Percentiles rank a stretch among this genome's conserved stretches.
These are phyloP conservation scores for Jatropha multifida DNA, from an alignment of 441 rosid genomes.

Conservation along the genomic window DNA sequence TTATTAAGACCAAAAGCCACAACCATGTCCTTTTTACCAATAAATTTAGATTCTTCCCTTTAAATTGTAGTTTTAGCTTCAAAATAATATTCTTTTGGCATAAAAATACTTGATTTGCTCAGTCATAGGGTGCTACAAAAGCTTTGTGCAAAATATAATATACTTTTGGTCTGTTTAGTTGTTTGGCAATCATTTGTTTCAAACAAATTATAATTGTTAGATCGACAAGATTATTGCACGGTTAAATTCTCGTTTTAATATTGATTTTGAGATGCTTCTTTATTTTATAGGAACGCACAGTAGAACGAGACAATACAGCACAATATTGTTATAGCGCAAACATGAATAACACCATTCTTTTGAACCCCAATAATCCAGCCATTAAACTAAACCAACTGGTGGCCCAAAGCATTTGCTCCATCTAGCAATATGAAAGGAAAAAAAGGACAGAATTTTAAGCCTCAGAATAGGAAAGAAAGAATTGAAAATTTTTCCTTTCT, in stretches of 20 bases:
- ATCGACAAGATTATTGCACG: background rate
- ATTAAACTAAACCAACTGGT: background rate
- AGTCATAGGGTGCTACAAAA: background rate
- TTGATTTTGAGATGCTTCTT: background rate
- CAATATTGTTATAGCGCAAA: too few species aligned
- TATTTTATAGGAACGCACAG: background rate
- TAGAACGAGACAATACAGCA: background rate
- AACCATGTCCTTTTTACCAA: background rate
- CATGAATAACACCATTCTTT: too few species aligned
- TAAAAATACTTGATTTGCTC: background rate
- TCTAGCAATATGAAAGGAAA: background rate
- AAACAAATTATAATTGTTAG: background rate
- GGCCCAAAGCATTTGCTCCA: background rate
- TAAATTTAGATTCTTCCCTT: background rate
- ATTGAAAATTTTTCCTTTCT: constrained; percentile 3
- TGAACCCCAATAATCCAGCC: background rate
- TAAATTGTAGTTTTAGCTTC: background rate
- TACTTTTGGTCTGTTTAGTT: background rate
- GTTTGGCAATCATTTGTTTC: background rate
- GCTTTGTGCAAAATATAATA: background rate
- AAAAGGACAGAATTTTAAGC: background rate
- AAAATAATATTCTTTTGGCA: background rate
- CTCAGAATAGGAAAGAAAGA: background rate
- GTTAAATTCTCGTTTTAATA: background rate
- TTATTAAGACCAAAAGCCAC: too few species aligned